A percentile compares a stretch with the other conserved stretches of the same genome.
Evolutionary conservation across 176 grass and related monocot genomes (phyloP).

Genomic region (Dendrocalamus sinicus): DNA sequence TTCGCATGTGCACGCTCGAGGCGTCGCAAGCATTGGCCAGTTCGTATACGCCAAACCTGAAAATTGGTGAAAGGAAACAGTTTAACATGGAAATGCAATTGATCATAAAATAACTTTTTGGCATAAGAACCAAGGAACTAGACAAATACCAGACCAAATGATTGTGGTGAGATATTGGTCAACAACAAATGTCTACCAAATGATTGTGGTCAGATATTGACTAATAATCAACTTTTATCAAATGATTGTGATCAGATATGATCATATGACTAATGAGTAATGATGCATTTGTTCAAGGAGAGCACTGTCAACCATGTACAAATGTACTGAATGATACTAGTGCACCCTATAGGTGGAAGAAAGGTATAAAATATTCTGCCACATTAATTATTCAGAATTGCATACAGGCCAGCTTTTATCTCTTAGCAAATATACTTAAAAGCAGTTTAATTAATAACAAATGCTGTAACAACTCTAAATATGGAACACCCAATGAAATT

Average conservation of each 20-base stretch:
- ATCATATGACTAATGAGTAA: conserved; percentile 7
- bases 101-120: background rate
- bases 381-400: background rate
- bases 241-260: conserved; percentile 26
- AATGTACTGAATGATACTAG: conserved; percentile 17
- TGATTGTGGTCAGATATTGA: conserved; percentile 6
- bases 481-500: background rate
- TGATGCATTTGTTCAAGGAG: background rate
- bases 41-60: conserved; percentile 97
- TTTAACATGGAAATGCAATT: conserved; percentile 34
- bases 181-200: background rate
- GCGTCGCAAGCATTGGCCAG: conserved; percentile 89
- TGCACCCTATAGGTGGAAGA: conserved; percentile 12
- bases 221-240: background rate
- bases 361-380: conserved; percentile 5
- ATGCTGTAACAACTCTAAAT: conserved; percentile 12
- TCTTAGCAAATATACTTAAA: conserved; percentile 26
- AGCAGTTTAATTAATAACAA: conserved; percentile 22
- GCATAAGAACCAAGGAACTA: background rate
- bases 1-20: conserved; percentile 80
- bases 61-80: conserved; percentile 30
- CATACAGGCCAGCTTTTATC: conserved; percentile 6
- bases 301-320: background rate
- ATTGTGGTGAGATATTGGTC: conserved; percentile 14
- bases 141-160: background rate